These are phyloP conservation scores for Pilasporangium apinafurcum DNA, from an alignment of 352 stramenopile genomes.

Conservation along the genomic window DNA sequence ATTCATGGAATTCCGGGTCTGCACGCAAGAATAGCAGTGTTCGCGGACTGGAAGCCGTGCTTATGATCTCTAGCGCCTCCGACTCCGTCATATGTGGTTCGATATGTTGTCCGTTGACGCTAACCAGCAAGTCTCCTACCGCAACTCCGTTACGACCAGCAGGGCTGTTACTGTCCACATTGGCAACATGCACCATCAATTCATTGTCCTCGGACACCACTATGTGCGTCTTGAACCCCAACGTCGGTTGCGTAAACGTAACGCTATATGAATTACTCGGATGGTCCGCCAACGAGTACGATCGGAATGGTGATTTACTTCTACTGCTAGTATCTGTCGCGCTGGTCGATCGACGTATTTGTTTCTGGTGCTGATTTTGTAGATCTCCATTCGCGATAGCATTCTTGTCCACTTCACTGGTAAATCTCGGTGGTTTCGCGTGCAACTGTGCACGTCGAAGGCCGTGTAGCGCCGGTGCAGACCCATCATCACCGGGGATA, in stretches of 20 bases:
- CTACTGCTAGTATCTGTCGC: constrained; percentile 7
- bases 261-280: constrained; percentile 46
- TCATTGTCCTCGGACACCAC: constrained; percentile 46
- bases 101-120: constrained; percentile 54
- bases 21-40: constrained; percentile 54
- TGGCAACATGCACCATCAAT: constrained; percentile 40
- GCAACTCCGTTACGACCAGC: constrained; percentile 48
- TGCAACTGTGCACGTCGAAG: constrained; percentile 58
- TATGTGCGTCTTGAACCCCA: constrained; percentile 53
- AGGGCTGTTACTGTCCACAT: constrained; percentile 46
- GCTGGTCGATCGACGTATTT: constrained; percentile 25
- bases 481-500: constrained; percentile 23
- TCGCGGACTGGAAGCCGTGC: constrained; percentile 31
- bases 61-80: constrained; percentile 58
- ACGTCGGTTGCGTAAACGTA: constrained; percentile 48
- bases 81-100: constrained; percentile 55
- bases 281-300: constrained; percentile 23
- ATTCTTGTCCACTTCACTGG: constrained; percentile 34
- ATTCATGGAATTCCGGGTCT: constrained; percentile 20
- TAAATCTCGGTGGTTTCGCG: constrained; percentile 56
- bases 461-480: constrained; percentile 38
- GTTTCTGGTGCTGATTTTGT: constrained; percentile 15
- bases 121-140: constrained; percentile 47
- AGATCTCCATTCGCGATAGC: neutral
- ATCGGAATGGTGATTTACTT: constrained; percentile 14